Base-by-base conservation (phyloP, 768 basidiomycete genomes). In the Pleurotus giganteus region DNA sequence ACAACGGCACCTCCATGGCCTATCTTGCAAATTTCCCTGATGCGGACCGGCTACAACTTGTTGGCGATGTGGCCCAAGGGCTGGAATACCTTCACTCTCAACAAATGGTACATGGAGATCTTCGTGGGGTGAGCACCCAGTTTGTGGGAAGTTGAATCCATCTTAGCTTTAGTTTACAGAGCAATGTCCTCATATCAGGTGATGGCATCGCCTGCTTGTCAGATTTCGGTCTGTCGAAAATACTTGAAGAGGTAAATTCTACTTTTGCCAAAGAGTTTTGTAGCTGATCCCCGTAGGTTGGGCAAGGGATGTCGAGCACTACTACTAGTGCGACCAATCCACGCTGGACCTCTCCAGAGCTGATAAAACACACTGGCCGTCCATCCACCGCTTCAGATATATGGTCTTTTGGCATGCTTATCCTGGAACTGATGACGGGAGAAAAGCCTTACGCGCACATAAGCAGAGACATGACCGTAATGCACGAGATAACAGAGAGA, bases 371-470 rank as follows among this genome's bases (percentile, higher is more conserved):
- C 29, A 64, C 57, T 46, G 68, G 66, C 23, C 54, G 60, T 11
- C 42, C 66, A 26, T 72, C 73, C 21, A 74, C 67, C 12, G 59
- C 70, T 41, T 75, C 74, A 4, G 78, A 80, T 59, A 69, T 79
- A 6, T 80, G 80, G 80, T 74, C 74, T 27, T 77, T 78, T 57
- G 78, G 68, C 9, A 79, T 80, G 72, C 61, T 76, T 4, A 74
- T 73, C 54, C 64, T 78, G 37, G 80, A 81, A 61, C 47, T 81
- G 19, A 67, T 79, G 50, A 76, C 75, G 17, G 76, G 74, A 2
- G 37, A 27, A 9, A 24, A 27, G n/a, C 55, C 55, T 4, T 56
- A 39, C 37, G 19, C 47, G 2, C 24, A 51, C 17, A 26, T 50
- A 9, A 9, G 17, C 3, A 9, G 23, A 12, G 62, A 74, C 52